Percentiles rank a stretch among this genome's conserved stretches.
Evolutionary conservation across 2,329 filamentous ascomycete species (phyloP).

Genomic region (Venturia nashicola): DNA sequence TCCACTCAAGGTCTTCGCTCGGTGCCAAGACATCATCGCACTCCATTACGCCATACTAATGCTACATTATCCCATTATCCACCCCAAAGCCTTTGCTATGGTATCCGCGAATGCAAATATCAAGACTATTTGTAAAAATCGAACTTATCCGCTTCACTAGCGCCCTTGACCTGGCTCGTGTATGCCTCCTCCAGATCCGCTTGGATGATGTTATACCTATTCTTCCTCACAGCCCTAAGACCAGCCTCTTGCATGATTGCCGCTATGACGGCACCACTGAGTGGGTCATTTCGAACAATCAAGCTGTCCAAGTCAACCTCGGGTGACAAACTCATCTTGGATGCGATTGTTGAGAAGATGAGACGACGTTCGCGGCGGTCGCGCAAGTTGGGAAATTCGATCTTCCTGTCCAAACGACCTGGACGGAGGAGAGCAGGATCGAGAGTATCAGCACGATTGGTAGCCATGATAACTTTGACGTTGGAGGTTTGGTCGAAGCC

Average conservation of each 20-base stretch:
- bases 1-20: not conserved
- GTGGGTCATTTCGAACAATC: slow-evolving; percentile 90
- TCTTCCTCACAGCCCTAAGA: slow-evolving; percentile 86
- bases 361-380: slow-evolving; percentile 89
- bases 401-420: slow-evolving; percentile 92
- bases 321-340: slow-evolving; percentile 93
- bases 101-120: not conserved
- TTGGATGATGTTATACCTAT: slow-evolving; percentile 98
- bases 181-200: slow-evolving; percentile 94
- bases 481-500: slow-evolving; percentile 98
- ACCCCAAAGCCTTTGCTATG: not conserved
- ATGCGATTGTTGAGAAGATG: slow-evolving; percentile 94
- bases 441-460: slow-evolving; percentile 92
- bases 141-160: slow-evolving; percentile 60
- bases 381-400: slow-evolving; percentile 91
- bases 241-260: slow-evolving; percentile 99
- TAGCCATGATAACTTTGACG: slow-evolving; percentile 99
- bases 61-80: not conserved
- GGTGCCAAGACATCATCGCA: not conserved
- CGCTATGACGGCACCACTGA: slow-evolving; percentile 90
- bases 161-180: slow-evolving; percentile 87
- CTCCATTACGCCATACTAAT: not conserved
- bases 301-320: slow-evolving; percentile 94
- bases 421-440: slow-evolving; percentile 91
- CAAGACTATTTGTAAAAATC: slow-evolving; percentile 72